A percentile compares a stretch with the other conserved stretches of the same genome.
These are phyloP conservation scores for Tylopilus sp. DNA, from an alignment of 768 basidiomycete species.

Conservation along the genomic window DNA sequence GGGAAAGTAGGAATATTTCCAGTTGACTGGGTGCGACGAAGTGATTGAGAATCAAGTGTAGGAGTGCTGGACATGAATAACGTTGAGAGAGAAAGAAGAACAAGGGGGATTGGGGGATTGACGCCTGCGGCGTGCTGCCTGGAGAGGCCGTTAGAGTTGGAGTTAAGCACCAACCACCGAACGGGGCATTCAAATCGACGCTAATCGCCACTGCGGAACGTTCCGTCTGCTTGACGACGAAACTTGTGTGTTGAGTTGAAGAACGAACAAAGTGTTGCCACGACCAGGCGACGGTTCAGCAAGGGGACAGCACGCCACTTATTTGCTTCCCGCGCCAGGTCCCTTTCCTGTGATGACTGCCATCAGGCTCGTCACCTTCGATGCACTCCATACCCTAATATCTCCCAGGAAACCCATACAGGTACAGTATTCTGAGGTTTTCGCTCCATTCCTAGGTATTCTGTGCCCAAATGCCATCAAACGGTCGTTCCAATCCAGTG, in stretches of 20 bases:
- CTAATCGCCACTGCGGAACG: slow-evolving; percentile 15
- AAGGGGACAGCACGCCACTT: slow-evolving; percentile 7
- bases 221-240: slow-evolving; percentile 4
- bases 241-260: background rate
- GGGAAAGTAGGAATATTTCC: slow-evolving; percentile 29
- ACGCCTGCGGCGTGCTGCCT: slow-evolving; percentile 26
- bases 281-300: background rate
- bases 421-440: slow-evolving; percentile 57
- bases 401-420: slow-evolving; percentile 65
- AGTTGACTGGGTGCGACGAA: slow-evolving; percentile 34
- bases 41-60: slow-evolving; percentile 30
- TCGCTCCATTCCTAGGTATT: slow-evolving; percentile 63
- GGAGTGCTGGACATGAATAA: slow-evolving; percentile 28
- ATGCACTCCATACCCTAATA: slow-evolving; percentile 73
- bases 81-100: slow-evolving; percentile 15
- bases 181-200: slow-evolving; percentile 16
- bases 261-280: slow-evolving; percentile 13
- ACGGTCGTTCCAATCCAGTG: slow-evolving; percentile 59
- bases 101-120: slow-evolving; percentile 23
- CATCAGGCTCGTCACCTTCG: slow-evolving; percentile 71
- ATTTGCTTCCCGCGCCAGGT: slow-evolving; percentile 15
- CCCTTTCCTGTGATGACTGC: slow-evolving; percentile 19
- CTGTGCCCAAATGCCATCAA: slow-evolving; percentile 47
- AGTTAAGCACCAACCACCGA: slow-evolving; percentile 14
- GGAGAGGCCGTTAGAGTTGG: slow-evolving; percentile 2